Base-by-base conservation (phyloP, 352 stramenopile species). In the Hyphochytrium catenoides region DNA sequence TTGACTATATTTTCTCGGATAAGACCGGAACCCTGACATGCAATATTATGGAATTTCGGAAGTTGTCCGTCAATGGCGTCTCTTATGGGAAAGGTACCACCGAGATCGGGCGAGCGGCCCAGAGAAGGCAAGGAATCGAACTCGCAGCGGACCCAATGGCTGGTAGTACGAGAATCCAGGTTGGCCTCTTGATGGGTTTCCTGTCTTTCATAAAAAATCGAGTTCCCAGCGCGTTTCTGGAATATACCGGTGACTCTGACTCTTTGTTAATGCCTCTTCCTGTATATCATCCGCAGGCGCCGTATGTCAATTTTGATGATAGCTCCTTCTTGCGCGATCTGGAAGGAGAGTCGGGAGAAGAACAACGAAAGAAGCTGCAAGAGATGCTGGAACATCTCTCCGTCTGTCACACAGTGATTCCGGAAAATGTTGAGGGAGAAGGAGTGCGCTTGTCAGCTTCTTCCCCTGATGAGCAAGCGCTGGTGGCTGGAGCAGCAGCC, bases 11-110 rank as follows among this genome's bases (percentile, higher is more conserved):
- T 18, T 92, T 93, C 37, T 76, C 54, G 22, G 83, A 95, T 50
- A 95, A 95, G 54, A 95, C 83, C 8, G 84, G 84, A 12, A 95
- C 84, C 7, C 46, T 95, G 18, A 95, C 84, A 30, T 81, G 76
- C 40, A 95, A 95, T 50, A 63, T 92, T 19, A 95, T 95, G 84
- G 70, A 93, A 47, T 96, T 97, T 50, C 89, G 91, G 31, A 84
- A 89, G 38, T 95, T 77, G 49, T 86, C 74, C 19, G 86, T 96
- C 32, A 83, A 92, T 46, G 81, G 79, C 23, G 56, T 90, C 15
- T 51, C 74, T 16, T 95, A 95, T 52, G 87, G 86, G 1, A 52
- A 75, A 20, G 72, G 74, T 0, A 70, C 82, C 37, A 87, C 74
- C 0, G 69, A 86, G 43, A 62, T 85, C 3, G 72, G 74, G 3